Percentiles rank a stretch among this genome's conserved stretches.
Conservation (phyloP, 257 asterid species). For the Prunella vulgaris region DNA sequence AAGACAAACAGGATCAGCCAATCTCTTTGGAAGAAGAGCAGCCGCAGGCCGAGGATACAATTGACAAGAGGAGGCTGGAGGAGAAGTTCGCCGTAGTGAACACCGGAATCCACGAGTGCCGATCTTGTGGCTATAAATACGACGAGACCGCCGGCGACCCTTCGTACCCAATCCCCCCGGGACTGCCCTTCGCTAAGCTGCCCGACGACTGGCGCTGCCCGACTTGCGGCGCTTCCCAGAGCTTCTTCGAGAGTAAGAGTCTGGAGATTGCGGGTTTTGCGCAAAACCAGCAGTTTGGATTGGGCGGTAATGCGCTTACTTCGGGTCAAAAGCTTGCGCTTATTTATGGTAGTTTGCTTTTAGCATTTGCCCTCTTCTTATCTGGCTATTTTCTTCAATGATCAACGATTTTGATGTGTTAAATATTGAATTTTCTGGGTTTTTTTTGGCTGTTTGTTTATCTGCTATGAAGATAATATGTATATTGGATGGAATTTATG, state of each 20-base stretch:
- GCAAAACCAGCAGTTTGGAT: conserved; percentile 94
- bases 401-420: conserved; percentile 10
- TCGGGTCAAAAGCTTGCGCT: conserved; percentile 89
- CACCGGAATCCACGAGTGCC: conserved; percentile 78
- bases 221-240: conserved; percentile 91
- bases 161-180: conserved; percentile 88
- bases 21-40: conserved; percentile 27
- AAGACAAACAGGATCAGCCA: conserved; percentile 57
- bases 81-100: conserved; percentile 91
- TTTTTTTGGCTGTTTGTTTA: conserved; percentile 8
- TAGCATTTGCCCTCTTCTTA: conserved; percentile 71
- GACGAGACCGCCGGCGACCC: conserved; percentile 68
- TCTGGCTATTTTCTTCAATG: conserved; percentile 88
- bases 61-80: conserved; percentile 55
- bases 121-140: conserved; percentile 78
- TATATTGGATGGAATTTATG: conserved; percentile 6
- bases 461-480: background rate
- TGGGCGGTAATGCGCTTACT: conserved; percentile 85
- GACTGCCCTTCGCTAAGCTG: conserved; percentile 65
- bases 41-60: background rate
- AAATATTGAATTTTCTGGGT: background rate
- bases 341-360: conserved; percentile 68
- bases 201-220: conserved; percentile 98
- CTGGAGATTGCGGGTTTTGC: conserved; percentile 94
- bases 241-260: conserved; percentile 79